Percentiles rank a stretch among this genome's conserved stretches.
Conservation (phyloP, 345 rosid genomes). For the Populus deltoides region DNA sequence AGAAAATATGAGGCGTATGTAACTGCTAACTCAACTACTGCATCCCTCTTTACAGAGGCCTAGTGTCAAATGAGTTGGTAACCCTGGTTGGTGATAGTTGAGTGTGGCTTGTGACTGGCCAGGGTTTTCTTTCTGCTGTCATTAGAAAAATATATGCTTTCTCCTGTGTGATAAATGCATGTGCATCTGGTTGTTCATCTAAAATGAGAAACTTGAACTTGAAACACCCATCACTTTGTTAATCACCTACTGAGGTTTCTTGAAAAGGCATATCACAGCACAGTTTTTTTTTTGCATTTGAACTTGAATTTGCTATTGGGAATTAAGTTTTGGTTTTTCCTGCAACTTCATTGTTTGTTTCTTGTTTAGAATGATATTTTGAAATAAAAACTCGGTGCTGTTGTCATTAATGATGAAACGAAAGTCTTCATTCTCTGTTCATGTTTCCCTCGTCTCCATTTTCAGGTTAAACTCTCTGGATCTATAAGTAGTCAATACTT, state of each 20-base stretch:
- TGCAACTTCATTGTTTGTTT: background rate
- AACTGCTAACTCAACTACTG: background rate
- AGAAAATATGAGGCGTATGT: background rate
- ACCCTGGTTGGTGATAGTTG: background rate
- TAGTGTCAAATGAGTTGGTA: background rate
- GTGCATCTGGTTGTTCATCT: background rate
- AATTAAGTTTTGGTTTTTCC: background rate
- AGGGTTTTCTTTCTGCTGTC: background rate
- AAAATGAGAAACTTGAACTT: background rate
- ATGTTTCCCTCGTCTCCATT: slow-evolving; percentile 15
- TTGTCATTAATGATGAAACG: background rate
- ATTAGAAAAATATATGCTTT: background rate
- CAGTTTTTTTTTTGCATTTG: background rate
- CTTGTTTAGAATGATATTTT: background rate
- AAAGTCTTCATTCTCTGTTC: slow-evolving; percentile 11
- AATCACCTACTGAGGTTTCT: background rate
- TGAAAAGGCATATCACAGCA: background rate
- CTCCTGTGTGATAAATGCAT: background rate
- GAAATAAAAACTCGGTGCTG: background rate
- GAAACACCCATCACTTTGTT: background rate
- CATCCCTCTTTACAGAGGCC: background rate
- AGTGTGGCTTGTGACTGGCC: background rate
- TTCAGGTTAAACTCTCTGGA: slow-evolving; percentile 94
- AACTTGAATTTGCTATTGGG: background rate
- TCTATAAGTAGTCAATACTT: slow-evolving; percentile 92